Conservation (phyloP, 495 filamentous ascomycete species). For the Neurospora sublineolata region DNA sequence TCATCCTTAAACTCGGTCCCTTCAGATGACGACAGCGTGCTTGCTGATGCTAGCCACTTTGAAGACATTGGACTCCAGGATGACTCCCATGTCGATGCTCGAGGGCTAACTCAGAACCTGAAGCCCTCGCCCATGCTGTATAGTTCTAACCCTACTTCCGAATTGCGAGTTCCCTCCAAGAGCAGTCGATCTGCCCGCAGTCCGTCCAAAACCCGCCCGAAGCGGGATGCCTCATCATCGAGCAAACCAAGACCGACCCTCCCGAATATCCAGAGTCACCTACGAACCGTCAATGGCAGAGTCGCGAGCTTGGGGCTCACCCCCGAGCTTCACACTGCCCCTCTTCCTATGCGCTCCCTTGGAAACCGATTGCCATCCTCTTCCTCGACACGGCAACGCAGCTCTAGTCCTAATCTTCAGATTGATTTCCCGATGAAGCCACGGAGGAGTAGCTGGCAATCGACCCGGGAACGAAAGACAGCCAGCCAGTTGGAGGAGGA, state of each 20-base stretch:
- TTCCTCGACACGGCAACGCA: conserved; percentile 21
- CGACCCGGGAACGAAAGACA: conserved; percentile 54
- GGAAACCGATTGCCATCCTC: conserved; percentile 24
- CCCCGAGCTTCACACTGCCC: conserved; percentile 20
- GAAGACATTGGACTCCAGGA: conserved; percentile 89
- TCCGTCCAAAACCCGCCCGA: conserved; percentile 12
- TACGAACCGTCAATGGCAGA: conserved; percentile 21
- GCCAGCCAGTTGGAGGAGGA: conserved; percentile 73
- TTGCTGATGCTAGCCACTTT: conserved; percentile 68
- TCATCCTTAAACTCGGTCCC: conserved; percentile 75
- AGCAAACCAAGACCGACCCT: conserved; percentile 14
- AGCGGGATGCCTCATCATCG: conserved; percentile 11
- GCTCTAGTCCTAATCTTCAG: conserved; percentile 30
- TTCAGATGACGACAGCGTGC: conserved; percentile 52
- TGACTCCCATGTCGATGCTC: conserved; percentile 31
- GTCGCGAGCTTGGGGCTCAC: conserved; percentile 19
- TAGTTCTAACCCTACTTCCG: conserved; percentile 30
- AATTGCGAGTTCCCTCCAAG: conserved; percentile 27
- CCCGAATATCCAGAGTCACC: conserved; percentile 19
- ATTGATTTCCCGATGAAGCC: conserved; percentile 34
- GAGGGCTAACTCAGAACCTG: conserved; percentile 30
- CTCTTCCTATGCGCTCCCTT: conserved; percentile 24
- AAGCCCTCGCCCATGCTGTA: conserved; percentile 34
- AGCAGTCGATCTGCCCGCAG: conserved; percentile 23
- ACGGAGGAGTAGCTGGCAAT: conserved; percentile 62